Evolutionary conservation across 2,329 filamentous ascomycete genomes (phyloP).

Genomic region (Ceratocystis diversiconidia): DNA sequence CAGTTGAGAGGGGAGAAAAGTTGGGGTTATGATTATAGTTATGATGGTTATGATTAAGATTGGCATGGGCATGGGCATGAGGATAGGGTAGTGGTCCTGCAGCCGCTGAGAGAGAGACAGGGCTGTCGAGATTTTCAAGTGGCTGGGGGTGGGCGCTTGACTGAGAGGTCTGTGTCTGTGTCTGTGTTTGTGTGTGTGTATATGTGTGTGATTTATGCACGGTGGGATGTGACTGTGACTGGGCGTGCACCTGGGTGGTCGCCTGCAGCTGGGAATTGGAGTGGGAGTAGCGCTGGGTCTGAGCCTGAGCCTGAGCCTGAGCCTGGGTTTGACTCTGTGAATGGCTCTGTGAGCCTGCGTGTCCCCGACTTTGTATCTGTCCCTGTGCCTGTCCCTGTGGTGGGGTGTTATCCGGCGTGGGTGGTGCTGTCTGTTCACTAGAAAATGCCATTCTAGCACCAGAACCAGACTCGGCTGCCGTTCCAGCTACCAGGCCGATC

Average conservation of each 20-base stretch:
- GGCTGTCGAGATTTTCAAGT: constrained; percentile 6
- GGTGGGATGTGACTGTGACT: constrained; percentile 1
- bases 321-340: neutral
- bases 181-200: no score
- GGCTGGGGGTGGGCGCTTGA: constrained; percentile 5
- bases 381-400: constrained; percentile 6
- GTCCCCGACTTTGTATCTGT: neutral
- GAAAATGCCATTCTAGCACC: neutral
- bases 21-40: neutral
- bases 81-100: neutral
- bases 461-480: neutral
- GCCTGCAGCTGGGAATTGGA: neutral
- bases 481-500: neutral
- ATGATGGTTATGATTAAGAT: neutral
- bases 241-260: neutral
- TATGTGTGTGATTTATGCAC: constrained; percentile 3
- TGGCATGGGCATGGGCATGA: neutral
- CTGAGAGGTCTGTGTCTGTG: neutral
- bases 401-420: constrained; percentile 12
- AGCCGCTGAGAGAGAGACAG: neutral
- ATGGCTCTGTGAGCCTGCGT: neutral
- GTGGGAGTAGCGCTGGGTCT: constrained; percentile 4
- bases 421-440: constrained; percentile 9
- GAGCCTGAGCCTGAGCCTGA: neutral
- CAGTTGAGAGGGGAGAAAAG: neutral